phyloP scores from a whole-genome alignment of 345 rosid species.

The Tarenaya hassleriana region DNA sequence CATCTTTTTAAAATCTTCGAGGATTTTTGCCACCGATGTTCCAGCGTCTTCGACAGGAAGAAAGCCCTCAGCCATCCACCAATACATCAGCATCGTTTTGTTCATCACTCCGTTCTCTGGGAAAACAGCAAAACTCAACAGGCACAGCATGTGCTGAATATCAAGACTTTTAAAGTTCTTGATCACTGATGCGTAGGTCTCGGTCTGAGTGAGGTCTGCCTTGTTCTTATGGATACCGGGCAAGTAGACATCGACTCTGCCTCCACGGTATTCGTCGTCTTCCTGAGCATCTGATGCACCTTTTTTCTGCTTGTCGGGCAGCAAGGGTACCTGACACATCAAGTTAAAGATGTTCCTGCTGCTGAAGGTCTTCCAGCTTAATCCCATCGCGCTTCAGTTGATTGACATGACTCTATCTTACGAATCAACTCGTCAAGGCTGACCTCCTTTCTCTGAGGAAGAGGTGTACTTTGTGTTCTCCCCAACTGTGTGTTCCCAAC shows the following conservation, averaged over 20 bases:
- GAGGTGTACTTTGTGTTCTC: too few species aligned
- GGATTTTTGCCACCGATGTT: conserved; percentile 18
- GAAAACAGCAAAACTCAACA: conserved; percentile 40
- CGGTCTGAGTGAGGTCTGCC: neutral
- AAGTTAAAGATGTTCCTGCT: conserved; percentile 14
- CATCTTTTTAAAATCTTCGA: conserved; percentile 17
- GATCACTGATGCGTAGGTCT: conserved; percentile 13
- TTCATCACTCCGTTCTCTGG: conserved; percentile 34
- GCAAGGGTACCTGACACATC: conserved; percentile 28
- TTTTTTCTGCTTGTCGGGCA: conserved; percentile 19
- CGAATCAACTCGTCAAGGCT: neutral
- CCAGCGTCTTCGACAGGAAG: conserved; percentile 8
- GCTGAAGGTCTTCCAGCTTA: conserved; percentile 2
- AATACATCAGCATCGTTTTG: conserved; percentile 34
- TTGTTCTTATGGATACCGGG: conserved; percentile 8
- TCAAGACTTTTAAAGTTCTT: conserved; percentile 19
- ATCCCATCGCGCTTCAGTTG: conserved; percentile 2
- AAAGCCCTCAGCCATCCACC: conserved; percentile 47
- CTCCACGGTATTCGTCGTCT: neutral
- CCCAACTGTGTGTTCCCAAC: too few species aligned
- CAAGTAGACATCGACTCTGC: conserved; percentile 3
- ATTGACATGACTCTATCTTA: conserved; percentile 5
- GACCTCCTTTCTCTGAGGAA: neutral
- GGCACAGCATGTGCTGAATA: conserved; percentile 18
- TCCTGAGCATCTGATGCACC: conserved; percentile 2